Evolutionary conservation across 495 filamentous ascomycete species (phyloP), one percentile per base, ranked within the genome.

Genomic region (Aspergillus steynii): DNA sequence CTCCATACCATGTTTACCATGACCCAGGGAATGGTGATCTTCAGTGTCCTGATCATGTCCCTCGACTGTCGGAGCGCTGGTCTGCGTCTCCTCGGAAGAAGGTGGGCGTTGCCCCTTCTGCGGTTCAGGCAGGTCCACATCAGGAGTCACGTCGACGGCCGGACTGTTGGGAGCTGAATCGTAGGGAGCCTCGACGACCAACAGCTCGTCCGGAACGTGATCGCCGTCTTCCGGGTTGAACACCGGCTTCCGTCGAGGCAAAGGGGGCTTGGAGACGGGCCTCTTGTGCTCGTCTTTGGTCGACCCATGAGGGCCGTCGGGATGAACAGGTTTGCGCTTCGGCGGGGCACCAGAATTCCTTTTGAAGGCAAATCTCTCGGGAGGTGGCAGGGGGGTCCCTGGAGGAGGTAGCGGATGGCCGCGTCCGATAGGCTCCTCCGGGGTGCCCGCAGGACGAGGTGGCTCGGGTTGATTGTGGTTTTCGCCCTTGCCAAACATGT

Each of bases 351-450:
- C 79, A 0, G 87, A 78, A 25, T 81, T 76, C 8, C 80, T 80
- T 62, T 84, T 85, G 37, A 82, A 76, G 28, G 82, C 83, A 61
- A 88, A 88, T 31, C 82, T 85, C 37, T 88, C 86, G 5, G 90
- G 90, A 7, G 85, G 88, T n/a, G 91, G 90, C 2, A 94, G 79
- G 6, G 88, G 88, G 15, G 85, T 88, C 7, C 82, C 78, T 27
- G 78, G 74, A 27, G 80, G 78, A 58, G 80, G 78, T 54, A 83
- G 68, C 28, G 80, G 77, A 67, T 78, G 76, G 3, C 90, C 89
- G 29, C 88, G 85, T 4, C 90, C 88, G 71, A 94, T 90, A 32
- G 90, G 88, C 64, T 86, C 82, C 45, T 83, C 79, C 12, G 85
- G 82, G 45, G 86, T 85, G n/a, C 77, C 78, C 61, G 71, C 75